phyloP scores from a whole-genome alignment of 2,329 filamentous ascomycete species.

The Sclerotinia spermophila region DNA sequence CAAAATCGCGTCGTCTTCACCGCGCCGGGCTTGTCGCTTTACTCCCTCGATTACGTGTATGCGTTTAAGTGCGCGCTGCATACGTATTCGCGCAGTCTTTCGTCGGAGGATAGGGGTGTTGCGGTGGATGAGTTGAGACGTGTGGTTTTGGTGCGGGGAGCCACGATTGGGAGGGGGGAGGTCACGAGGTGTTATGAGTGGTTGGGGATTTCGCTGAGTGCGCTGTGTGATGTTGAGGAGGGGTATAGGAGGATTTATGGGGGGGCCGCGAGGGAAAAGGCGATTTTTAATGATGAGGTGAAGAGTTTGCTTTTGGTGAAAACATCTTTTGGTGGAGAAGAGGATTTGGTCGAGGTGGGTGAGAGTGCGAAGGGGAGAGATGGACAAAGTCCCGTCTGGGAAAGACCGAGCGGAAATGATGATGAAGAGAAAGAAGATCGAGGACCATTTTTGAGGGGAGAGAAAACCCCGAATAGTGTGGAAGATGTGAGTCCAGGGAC shows the following conservation, averaged over 20 bases:
- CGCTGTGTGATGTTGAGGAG: constrained; percentile 51
- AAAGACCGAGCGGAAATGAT: not conserved
- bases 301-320: constrained; percentile 26
- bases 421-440: constrained; percentile 24
- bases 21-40: constrained; percentile 54
- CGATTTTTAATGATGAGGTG: constrained; percentile 42
- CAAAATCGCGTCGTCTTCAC: constrained; percentile 62
- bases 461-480: constrained; percentile 55
- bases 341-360: constrained; percentile 23
- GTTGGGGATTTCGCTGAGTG: constrained; percentile 49
- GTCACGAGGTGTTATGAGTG: constrained; percentile 55
- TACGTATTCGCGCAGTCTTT: constrained; percentile 49
- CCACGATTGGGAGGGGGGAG: constrained; percentile 48
- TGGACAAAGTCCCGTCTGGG: constrained; percentile 18
- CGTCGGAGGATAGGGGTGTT: constrained; percentile 46
- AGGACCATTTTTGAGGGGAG: constrained; percentile 41
- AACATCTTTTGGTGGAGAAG: constrained; percentile 22
- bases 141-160: constrained; percentile 52
- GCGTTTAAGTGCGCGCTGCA: constrained; percentile 60
- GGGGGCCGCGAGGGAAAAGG: constrained; percentile 44
- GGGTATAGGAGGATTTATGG: constrained; percentile 58
- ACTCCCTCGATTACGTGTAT: constrained; percentile 60
- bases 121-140: constrained; percentile 61
- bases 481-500: constrained; percentile 62
- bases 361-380: constrained; percentile 30